Percentiles rank a stretch among this genome's conserved stretches.
Conservation (phyloP, 805 yeast species). For the Torulaspora franciscae region DNA sequence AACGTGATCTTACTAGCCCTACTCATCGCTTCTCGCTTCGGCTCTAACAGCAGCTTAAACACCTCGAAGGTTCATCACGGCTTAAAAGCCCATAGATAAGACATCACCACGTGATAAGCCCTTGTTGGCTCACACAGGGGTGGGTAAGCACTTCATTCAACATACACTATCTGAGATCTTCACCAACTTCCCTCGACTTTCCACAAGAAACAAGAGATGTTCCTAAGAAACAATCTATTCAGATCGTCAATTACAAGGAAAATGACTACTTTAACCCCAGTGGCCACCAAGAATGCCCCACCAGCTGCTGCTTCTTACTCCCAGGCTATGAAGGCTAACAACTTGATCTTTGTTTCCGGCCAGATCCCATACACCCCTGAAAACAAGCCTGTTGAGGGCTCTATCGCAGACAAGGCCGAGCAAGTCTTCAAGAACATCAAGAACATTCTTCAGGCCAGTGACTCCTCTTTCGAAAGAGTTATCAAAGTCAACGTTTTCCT, state of each 20-base stretch:
- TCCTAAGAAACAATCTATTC: slow-evolving; percentile 18
- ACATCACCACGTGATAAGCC: background rate
- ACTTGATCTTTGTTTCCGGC: slow-evolving; percentile 88
- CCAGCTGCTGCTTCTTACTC: slow-evolving; percentile 96
- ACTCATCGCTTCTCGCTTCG: slow-evolving; percentile 49
- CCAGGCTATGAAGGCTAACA: slow-evolving; percentile 88
- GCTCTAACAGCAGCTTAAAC: background rate
- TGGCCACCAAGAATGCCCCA: slow-evolving; percentile 76
- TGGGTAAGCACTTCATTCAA: too few species aligned
- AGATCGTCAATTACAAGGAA: slow-evolving; percentile 22
- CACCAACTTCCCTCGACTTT: too few species aligned
- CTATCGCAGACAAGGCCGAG: slow-evolving; percentile 72
- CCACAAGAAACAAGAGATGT: slow-evolving; percentile 8
- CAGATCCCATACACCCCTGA: slow-evolving; percentile 89
- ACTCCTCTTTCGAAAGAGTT: slow-evolving; percentile 75
- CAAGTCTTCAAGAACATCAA: slow-evolving; percentile 64
- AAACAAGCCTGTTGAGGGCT: slow-evolving; percentile 71
- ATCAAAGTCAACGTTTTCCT: slow-evolving; percentile 86
- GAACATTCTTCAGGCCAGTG: slow-evolving; percentile 75
- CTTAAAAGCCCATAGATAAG: background rate
- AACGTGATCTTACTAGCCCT: slow-evolving; percentile 74
- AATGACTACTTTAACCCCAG: slow-evolving; percentile 38
- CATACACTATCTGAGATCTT: too few species aligned
- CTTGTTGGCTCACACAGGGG: background rate
- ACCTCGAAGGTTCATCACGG: background rate